phyloP scores from a whole-genome alignment of 2,329 filamentous ascomycete species.

The Rhexocercosporidium sp. region DNA sequence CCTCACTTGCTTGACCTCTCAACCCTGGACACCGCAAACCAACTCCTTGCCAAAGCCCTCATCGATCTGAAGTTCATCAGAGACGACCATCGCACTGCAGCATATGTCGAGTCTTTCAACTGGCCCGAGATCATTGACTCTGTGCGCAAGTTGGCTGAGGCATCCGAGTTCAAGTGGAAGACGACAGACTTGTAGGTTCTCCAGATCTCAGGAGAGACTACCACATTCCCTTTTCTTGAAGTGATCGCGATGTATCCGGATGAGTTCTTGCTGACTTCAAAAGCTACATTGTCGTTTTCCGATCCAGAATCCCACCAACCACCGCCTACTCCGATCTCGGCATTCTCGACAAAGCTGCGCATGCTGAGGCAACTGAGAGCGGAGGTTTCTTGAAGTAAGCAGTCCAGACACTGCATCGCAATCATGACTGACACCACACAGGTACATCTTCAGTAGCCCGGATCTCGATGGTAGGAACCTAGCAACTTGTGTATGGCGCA shows the following conservation, averaged over 20 bases:
- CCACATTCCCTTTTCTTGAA: not conserved
- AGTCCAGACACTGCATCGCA: constrained; percentile 16
- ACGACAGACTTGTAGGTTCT: constrained; percentile 44
- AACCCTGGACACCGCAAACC: constrained; percentile 67
- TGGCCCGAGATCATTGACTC: constrained; percentile 68
- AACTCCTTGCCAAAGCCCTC: constrained; percentile 74
- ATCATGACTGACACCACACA: constrained; percentile 39
- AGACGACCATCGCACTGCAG: constrained; percentile 75
- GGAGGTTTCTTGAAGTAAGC: constrained; percentile 80
- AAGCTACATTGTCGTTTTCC: constrained; percentile 80
- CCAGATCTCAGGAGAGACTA: no score
- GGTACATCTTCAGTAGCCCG: constrained; percentile 86
- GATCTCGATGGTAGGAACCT: constrained; percentile 75
- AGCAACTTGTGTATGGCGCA: constrained; percentile 77
- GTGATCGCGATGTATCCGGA: not conserved
- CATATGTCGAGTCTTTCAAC: constrained; percentile 79
- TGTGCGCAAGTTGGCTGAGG: constrained; percentile 57
- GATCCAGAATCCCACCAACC: constrained; percentile 70
- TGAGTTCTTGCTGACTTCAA: constrained; percentile 51
- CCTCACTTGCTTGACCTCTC: constrained; percentile 76
- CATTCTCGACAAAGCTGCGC: constrained; percentile 76
- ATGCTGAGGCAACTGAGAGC: constrained; percentile 77
- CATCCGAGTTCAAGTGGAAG: constrained; percentile 60
- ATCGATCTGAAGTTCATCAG: constrained; percentile 65
- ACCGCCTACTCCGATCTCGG: constrained; percentile 73